phyloP scores from a whole-genome alignment of 129 eudicot genomes.

The Calendula officinalis region DNA sequence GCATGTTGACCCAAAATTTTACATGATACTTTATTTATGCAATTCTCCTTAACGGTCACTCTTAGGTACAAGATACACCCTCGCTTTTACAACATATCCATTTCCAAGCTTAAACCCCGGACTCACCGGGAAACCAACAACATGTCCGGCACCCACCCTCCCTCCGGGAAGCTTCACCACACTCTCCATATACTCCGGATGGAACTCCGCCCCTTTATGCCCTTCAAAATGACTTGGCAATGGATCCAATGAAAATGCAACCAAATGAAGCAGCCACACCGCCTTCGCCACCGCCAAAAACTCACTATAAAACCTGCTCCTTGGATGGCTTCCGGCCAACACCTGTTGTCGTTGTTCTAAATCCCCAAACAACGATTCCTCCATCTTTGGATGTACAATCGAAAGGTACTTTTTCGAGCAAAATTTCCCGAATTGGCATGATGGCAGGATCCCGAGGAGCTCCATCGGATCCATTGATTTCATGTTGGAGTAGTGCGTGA shows the following conservation, averaged over 20 bases:
- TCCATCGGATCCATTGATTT: constrained; percentile 88
- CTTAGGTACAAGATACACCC: constrained; percentile 89
- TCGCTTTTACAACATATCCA: constrained; percentile 76
- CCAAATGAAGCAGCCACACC: constrained; percentile 57
- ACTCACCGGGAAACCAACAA: constrained; percentile 90
- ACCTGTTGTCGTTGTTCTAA: constrained; percentile 82
- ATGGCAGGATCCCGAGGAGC: constrained; percentile 71
- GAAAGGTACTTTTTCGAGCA: constrained; percentile 75
- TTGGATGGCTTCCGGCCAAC: constrained; percentile 77
- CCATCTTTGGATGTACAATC: constrained; percentile 93
- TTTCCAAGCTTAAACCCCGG: constrained; percentile 91
- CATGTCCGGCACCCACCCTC: constrained; percentile 36
- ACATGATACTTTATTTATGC: not conserved
- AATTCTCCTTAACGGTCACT: too few species aligned
- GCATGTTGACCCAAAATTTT: too few species aligned
- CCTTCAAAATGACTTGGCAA: constrained; percentile 95
- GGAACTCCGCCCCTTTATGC: constrained; percentile 74
- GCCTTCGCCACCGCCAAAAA: constrained; percentile 70
- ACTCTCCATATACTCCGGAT: constrained; percentile 86
- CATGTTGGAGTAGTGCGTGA: constrained; percentile 84
- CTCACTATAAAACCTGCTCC: constrained; percentile 80
- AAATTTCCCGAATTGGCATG: constrained; percentile 76
- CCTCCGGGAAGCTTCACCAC: constrained; percentile 62
- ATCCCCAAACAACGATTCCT: constrained; percentile 88
- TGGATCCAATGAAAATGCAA: constrained; percentile 80